Base-by-base conservation (phyloP, 495 filamentous ascomycete species). In the Aspergillus panamensis region DNA sequence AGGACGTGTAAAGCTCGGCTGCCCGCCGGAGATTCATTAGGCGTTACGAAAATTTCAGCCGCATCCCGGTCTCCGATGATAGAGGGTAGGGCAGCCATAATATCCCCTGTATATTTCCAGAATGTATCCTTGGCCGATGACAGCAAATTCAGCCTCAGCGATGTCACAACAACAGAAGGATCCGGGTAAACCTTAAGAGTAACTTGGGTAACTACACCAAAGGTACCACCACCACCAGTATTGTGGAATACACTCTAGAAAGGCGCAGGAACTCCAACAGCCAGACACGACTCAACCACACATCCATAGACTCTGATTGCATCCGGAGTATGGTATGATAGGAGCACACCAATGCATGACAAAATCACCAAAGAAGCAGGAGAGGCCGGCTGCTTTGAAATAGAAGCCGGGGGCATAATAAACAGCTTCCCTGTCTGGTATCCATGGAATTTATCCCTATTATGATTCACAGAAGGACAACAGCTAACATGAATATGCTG, bases 371-470 rank as follows among this genome's bases (percentile, higher is more conserved):
- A 39, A 12, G 35, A 39, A 39, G 35, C 35, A 39, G 35, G 35
- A 45, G n/a, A 7, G 16, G 42, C 19, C 16, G 7, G 1, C 42
- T 45, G n/a, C 8, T 62, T 71, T 33, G 63, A 72, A 39, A 66
- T 65, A 62, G 61, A 70, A 16, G 48, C 37, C 2, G 35, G 47
- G 2, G 47, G 55, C 3, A 14, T 58, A 6, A 51, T 39, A 8
- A 51, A 66, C 64, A 20, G 59, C 64, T 33, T 51, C 17, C 44
- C 31, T 69, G 68, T 42, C 40, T 68, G n/a, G 57, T 62, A 66
- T 72, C 13, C 53, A 62, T 32, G 69, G 69, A 4, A 63, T 72
- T 48, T 70, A 61, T 48, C 66, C 69, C 52, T 72, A 72, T 58
- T 50, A 58, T 12, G 69, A 72, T 51, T 63, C 60, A 6, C 67